phyloP scores from a whole-genome alignment of 441 rosid species.

The Eruca vesicaria region DNA sequence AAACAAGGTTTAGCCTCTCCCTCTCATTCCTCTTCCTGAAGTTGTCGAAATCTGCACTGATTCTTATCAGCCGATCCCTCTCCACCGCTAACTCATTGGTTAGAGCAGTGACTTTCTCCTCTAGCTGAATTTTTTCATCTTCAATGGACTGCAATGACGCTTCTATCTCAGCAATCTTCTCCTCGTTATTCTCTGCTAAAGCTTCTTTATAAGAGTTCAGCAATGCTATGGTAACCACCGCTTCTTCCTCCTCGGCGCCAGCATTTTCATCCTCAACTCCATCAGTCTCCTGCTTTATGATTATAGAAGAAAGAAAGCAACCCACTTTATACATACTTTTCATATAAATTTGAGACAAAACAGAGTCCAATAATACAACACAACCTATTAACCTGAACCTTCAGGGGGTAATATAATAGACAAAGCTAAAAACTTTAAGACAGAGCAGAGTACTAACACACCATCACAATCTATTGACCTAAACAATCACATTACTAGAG shows the following conservation, averaged over 20 bases:
- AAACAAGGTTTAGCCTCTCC: conserved; percentile 74
- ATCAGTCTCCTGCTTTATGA: conserved; percentile 62
- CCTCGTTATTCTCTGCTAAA: conserved; percentile 58
- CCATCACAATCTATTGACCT: not conserved
- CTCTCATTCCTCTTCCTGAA: conserved; percentile 89
- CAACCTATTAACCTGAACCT: not conserved
- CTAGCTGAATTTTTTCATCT: conserved; percentile 61
- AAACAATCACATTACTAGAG: not conserved
- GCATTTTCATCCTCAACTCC: conserved; percentile 45
- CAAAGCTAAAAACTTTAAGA: not conserved
- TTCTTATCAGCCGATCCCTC: conserved; percentile 75
- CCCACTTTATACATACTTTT: not conserved
- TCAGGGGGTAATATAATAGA: not conserved
- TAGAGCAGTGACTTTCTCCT: conserved; percentile 52
- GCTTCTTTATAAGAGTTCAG: conserved; percentile 73
- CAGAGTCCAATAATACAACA: not conserved
- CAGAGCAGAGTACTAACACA: not conserved
- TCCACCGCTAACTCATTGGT: conserved; percentile 60
- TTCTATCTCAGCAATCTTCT: conserved; percentile 65
- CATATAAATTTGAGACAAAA: not conserved
- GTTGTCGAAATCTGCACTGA: conserved; percentile 95
- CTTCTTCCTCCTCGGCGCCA: conserved; percentile 48
- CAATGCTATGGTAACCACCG: conserved; percentile 42
- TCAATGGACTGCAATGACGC: conserved; percentile 63
- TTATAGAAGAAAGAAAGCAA: conserved; percentile 26